Evolutionary conservation across 1,284 basidiomycete species (phyloP).

Genomic region (Trametes pubescens): DNA sequence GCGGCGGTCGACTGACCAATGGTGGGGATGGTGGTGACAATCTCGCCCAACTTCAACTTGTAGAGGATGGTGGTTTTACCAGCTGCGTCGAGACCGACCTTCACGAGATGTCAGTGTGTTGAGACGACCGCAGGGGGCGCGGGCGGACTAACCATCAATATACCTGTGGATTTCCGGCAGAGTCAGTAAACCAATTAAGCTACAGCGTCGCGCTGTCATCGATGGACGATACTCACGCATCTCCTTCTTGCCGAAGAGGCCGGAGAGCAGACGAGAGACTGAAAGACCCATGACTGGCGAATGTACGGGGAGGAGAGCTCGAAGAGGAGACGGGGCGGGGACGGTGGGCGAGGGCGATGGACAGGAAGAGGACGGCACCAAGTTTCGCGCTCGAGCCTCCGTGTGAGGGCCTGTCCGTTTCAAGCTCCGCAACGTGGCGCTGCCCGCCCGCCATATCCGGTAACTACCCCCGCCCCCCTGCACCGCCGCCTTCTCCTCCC

Average conservation of each 20-base stretch:
- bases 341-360: slow-evolving; percentile 34
- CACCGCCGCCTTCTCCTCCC: background rate
- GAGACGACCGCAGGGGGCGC: slow-evolving; percentile 4
- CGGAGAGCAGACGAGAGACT: slow-evolving; percentile 82
- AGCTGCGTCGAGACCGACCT: slow-evolving; percentile 97
- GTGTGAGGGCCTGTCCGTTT: slow-evolving; percentile 37
- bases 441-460: slow-evolving; percentile 22
- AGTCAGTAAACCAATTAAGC: slow-evolving; percentile 35
- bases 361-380: slow-evolving; percentile 32
- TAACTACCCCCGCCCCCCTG: slow-evolving; percentile 4
- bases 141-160: slow-evolving; percentile 69
- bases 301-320: slow-evolving; percentile 24
- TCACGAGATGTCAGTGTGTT: slow-evolving; percentile 24
- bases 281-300: slow-evolving; percentile 80
- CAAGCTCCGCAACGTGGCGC: slow-evolving; percentile 40
- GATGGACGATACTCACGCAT: slow-evolving; percentile 81
- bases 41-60: slow-evolving; percentile 98
- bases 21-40: slow-evolving; percentile 99
- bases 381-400: slow-evolving; percentile 34
- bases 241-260: slow-evolving; percentile 98
- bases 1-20: slow-evolving; percentile 75
- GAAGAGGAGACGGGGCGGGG: slow-evolving; percentile 28
- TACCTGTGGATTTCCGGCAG: slow-evolving; percentile 55
- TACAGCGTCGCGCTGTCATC: slow-evolving; percentile 36
- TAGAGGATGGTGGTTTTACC: slow-evolving; percentile 99